Evolutionary conservation across 1,139 yeast species (phyloP).

Genomic region (Taphrina deformans): DNA sequence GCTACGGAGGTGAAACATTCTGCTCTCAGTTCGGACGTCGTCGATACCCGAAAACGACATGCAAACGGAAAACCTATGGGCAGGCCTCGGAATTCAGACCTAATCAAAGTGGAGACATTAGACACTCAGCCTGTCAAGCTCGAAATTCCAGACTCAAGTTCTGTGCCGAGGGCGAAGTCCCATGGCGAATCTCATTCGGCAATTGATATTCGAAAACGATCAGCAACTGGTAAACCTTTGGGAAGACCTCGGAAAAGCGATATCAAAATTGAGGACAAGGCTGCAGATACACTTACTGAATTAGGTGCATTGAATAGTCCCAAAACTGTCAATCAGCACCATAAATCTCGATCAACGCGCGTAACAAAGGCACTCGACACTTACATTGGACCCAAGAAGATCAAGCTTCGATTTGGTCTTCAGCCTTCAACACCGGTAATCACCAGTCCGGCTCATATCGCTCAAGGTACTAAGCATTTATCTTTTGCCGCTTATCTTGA

Average conservation of each 20-base stretch:
- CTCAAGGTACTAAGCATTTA: conserved; percentile 48
- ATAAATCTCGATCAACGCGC: neutral
- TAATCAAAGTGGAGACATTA: neutral
- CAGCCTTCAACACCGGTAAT: conserved; percentile 52
- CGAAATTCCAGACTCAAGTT: neutral
- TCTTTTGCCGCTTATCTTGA: conserved; percentile 51
- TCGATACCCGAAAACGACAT: conserved; percentile 17
- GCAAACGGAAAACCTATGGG: conserved; percentile 25
- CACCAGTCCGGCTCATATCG: conserved; percentile 74
- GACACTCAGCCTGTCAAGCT: neutral
- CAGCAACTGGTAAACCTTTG: neutral
- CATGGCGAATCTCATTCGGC: neutral
- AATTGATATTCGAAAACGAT: neutral
- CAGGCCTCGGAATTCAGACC: conserved; percentile 15
- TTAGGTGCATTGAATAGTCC: neutral
- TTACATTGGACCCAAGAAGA: neutral
- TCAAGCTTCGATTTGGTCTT: conserved; percentile 8
- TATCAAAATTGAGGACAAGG: neutral
- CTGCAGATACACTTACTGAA: neutral
- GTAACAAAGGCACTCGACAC: neutral
- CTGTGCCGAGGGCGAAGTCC: neutral
- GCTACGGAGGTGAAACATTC: neutral
- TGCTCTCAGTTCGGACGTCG: neutral
- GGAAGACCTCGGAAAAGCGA: conserved; percentile 13
- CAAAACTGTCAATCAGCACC: neutral